These are phyloP conservation scores for Eucalyptus marginata DNA, from an alignment of 345 rosid genomes.

Conservation along the genomic window DNA sequence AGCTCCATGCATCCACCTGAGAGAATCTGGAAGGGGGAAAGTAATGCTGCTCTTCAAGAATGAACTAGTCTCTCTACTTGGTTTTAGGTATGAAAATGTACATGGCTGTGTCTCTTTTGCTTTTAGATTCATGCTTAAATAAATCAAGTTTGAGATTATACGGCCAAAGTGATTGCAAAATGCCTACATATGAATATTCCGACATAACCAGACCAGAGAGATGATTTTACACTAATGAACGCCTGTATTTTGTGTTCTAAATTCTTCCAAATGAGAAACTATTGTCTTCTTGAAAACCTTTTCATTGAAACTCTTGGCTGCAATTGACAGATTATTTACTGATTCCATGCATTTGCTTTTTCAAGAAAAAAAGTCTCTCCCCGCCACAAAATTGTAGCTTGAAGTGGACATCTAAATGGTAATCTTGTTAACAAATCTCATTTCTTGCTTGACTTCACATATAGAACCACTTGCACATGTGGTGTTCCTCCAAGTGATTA, in stretches of 20 bases:
- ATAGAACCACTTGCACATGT: too few relatives aligned
- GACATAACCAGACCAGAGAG: neutral
- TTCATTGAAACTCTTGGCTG: neutral
- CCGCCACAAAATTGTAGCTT: accelerated
- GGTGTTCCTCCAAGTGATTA: too few relatives aligned
- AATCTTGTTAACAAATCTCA: too few relatives aligned
- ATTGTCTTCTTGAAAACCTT: neutral
- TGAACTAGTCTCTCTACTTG: too few relatives aligned
- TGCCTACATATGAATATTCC: neutral
- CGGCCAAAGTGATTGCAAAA: neutral
- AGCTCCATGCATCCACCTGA: too few relatives aligned
- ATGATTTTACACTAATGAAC: too few relatives aligned
- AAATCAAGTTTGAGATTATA: neutral
- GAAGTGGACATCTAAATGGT: too few relatives aligned
- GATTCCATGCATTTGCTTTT: neutral
- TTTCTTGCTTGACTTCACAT: too few relatives aligned
- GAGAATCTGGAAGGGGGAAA: too few relatives aligned
- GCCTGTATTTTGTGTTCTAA: neutral
- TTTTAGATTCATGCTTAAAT: neutral
- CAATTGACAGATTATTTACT: neutral
- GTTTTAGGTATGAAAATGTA: neutral
- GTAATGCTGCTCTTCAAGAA: too few relatives aligned
- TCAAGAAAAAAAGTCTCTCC: neutral
- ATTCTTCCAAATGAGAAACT: neutral
- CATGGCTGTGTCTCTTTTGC: neutral